These are phyloP conservation scores for Russula vinacea DNA, from an alignment of 768 basidiomycete species.

Conservation along the genomic window DNA sequence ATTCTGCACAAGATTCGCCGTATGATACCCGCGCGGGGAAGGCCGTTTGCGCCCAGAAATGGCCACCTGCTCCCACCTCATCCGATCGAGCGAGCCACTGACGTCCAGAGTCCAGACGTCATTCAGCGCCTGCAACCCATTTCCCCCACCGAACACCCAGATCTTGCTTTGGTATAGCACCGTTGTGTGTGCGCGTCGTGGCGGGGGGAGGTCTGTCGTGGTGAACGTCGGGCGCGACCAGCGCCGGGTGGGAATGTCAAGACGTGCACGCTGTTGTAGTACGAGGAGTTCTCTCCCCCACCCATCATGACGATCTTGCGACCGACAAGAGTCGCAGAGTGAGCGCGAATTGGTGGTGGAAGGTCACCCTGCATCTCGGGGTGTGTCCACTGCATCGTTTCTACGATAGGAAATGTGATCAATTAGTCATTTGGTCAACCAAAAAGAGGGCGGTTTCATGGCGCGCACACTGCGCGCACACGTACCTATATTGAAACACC, in stretches of 20 bases:
- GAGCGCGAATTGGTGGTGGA: slow-evolving; percentile 82
- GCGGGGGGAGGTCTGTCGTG: slow-evolving; percentile 36
- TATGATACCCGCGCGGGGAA: slow-evolving; percentile 79
- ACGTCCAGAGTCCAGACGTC: slow-evolving; percentile 88
- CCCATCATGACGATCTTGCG: slow-evolving; percentile 80
- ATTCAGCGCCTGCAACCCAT: slow-evolving; percentile 83
- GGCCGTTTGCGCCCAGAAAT: slow-evolving; percentile 55
- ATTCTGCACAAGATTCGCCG: slow-evolving; percentile 80
- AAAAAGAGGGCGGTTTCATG: too few species aligned
- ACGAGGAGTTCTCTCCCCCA: slow-evolving; percentile 77
- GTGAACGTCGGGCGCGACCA: slow-evolving; percentile 53
- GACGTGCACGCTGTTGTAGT: slow-evolving; percentile 80
- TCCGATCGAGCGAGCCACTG: slow-evolving; percentile 38
- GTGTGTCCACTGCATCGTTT: slow-evolving; percentile 87
- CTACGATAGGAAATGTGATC: slow-evolving; percentile 38
- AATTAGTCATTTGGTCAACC: neutral
- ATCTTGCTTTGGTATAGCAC: slow-evolving; percentile 69
- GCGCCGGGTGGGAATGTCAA: slow-evolving; percentile 73
- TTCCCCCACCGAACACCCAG: slow-evolving; percentile 92
- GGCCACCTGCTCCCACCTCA: slow-evolving; percentile 60
- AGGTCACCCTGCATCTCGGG: slow-evolving; percentile 73
- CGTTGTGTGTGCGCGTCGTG: slow-evolving; percentile 85
- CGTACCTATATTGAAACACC: slow-evolving; percentile 80
- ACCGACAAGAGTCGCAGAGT: slow-evolving; percentile 82
- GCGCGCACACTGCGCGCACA: too few species aligned